phyloP scores from a whole-genome alignment of 2,329 filamentous ascomycete genomes.

The Botryotinia globosa region DNA sequence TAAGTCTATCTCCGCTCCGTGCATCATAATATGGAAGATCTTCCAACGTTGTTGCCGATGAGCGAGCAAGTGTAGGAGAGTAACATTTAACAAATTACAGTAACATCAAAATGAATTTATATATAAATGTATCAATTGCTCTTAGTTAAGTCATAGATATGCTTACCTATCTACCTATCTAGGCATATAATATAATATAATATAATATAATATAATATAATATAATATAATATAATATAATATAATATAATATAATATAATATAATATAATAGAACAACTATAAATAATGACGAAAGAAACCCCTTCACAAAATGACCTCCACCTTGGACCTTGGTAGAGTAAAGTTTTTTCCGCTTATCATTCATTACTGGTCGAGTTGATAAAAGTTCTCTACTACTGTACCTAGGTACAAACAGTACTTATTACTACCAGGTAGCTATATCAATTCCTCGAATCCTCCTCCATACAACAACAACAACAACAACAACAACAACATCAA shows the following conservation, averaged over 20 bases:
- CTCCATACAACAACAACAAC: not conserved
- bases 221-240: too few relatives aligned
- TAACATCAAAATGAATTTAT: not conserved
- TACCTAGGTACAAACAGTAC: not conserved
- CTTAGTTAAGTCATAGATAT: not conserved
- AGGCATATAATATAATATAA: too few relatives aligned
- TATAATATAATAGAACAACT: too few relatives aligned
- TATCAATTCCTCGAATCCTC: not conserved
- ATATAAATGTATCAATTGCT: not conserved
- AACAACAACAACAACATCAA: not conserved
- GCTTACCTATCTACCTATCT: too few relatives aligned
- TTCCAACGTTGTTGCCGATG: not conserved
- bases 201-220: too few relatives aligned
- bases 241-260: too few relatives aligned
- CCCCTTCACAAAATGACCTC: not conserved
- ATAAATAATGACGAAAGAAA: not conserved
- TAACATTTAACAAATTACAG: not conserved
- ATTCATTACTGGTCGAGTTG: not conserved
- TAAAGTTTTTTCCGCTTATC: conserved; percentile 8
- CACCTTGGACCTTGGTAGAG: not conserved
- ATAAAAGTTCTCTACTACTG: not conserved
- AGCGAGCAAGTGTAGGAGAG: not conserved
- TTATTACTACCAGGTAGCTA: not conserved
- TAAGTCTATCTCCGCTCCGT: conserved; percentile 4
- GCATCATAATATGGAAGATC: not conserved